phyloP scores from a whole-genome alignment of 2,329 filamentous ascomycete genomes.

The Penicillium sp. region DNA sequence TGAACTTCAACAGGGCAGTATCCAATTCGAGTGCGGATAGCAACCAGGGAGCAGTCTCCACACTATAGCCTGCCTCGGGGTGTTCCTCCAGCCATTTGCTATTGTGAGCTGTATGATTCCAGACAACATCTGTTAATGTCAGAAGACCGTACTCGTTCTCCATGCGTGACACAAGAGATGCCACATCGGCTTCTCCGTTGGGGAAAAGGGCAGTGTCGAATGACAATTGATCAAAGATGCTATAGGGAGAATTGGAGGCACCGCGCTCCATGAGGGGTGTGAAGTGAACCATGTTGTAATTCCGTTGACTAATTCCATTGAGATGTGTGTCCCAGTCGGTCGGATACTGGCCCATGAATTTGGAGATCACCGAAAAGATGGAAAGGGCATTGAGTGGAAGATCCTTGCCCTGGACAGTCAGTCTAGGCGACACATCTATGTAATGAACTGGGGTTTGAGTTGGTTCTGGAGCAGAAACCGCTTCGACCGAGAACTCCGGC shows the following conservation, averaged over 20 bases:
- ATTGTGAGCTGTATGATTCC: slow-evolving; percentile 97
- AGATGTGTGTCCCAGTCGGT: slow-evolving; percentile 89
- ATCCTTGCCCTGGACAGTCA: slow-evolving; percentile 73
- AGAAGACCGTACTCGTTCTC: slow-evolving; percentile 83
- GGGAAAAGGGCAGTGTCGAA: slow-evolving; percentile 87
- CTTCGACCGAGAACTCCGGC: slow-evolving; percentile 70
- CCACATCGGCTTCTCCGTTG: slow-evolving; percentile 79
- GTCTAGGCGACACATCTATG: slow-evolving; percentile 85
- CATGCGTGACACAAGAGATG: slow-evolving; percentile 76
- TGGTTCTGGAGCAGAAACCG: slow-evolving; percentile 56
- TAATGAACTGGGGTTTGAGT: slow-evolving; percentile 81
- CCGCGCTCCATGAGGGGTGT: slow-evolving; percentile 90
- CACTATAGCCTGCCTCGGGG: slow-evolving; percentile 93
- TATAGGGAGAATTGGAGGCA: slow-evolving; percentile 94
- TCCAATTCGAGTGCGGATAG: slow-evolving; percentile 75
- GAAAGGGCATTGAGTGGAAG: slow-evolving; percentile 86
- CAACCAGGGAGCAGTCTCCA: slow-evolving; percentile 80
- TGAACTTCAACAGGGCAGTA: slow-evolving; percentile 69
- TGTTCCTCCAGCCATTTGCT: slow-evolving; percentile 92
- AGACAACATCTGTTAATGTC: slow-evolving; percentile 92
- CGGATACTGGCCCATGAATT: slow-evolving; percentile 95
- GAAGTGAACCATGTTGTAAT: slow-evolving; percentile 99
- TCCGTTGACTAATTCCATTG: slow-evolving; percentile 81
- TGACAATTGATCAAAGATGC: slow-evolving; percentile 85
- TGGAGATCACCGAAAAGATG: slow-evolving; percentile 92